A percentile compares a stretch with the other conserved stretches of the same genome.
Conservation (phyloP, 345 rosid species). For the Populus euphratica region DNA sequence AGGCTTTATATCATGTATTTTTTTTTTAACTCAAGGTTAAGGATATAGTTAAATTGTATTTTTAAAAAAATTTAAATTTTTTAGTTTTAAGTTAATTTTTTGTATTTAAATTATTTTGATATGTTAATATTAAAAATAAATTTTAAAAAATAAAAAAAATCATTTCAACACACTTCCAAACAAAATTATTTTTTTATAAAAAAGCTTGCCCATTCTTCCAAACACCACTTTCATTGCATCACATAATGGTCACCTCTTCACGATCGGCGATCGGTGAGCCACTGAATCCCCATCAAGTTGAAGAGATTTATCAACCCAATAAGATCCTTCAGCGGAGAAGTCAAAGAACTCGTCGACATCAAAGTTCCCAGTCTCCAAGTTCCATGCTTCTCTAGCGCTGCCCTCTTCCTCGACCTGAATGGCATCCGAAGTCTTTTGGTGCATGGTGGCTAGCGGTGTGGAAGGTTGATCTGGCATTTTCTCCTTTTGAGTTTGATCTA, state of each 20-base stretch:
- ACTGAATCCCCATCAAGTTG: constrained; percentile 30
- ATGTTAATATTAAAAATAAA: no score
- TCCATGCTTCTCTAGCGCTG: neutral
- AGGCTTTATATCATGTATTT: no score
- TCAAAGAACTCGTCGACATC: constrained; percentile 37
- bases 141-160: no score
- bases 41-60: no score
- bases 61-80: no score
- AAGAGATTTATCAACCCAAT: constrained; percentile 43
- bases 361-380: constrained; percentile 14
- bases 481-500: constrained; percentile 28
- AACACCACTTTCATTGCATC: no score
- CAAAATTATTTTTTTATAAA: no score
- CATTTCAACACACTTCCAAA: no score
- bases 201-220: no score
- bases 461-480: constrained; percentile 9
- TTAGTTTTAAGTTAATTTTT: no score
- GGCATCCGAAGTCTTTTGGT: neutral
- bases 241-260: constrained; percentile 5
- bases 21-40: no score
- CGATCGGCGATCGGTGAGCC: constrained; percentile 12
- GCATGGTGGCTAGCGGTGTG: neutral
- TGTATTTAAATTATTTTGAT: no score
- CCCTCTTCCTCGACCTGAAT: neutral
- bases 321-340: constrained; percentile 34